These are phyloP conservation scores for Lactarius deliciosus DNA, from an alignment of 768 basidiomycete genomes.

Conservation along the genomic window DNA sequence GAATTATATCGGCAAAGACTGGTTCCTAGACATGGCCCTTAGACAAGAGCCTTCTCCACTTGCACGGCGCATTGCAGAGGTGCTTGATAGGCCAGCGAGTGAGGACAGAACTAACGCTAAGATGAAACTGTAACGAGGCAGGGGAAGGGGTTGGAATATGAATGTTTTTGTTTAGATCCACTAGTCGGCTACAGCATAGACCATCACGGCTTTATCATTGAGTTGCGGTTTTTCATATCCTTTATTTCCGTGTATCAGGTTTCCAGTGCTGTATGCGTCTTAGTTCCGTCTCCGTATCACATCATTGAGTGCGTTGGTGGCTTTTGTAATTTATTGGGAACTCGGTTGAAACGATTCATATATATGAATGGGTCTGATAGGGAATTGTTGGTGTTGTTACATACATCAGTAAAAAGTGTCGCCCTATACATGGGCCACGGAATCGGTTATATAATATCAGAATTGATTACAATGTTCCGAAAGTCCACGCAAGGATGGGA, in stretches of 20 bases:
- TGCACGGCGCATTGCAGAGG: conserved; percentile 47
- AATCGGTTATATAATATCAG: no score
- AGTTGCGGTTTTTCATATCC: conserved; percentile 15
- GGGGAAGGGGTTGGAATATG: background rate
- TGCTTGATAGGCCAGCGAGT: conserved; percentile 33
- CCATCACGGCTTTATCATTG: background rate
- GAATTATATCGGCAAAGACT: conserved; percentile 93
- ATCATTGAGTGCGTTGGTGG: no score
- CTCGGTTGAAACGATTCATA: no score
- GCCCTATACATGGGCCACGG: no score
- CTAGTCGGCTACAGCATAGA: background rate
- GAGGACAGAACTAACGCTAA: background rate
- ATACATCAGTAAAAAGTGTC: no score
- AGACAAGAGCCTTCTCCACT: conserved; percentile 54
- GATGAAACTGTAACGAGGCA: background rate
- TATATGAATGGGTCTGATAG: background rate
- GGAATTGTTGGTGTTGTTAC: conserved; percentile 26
- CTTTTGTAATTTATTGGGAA: no score
- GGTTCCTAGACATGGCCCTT: conserved; percentile 78
- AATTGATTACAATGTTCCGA: no score
- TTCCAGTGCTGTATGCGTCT: conserved; percentile 17
- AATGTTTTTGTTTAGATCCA: background rate
- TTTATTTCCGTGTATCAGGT: conserved; percentile 28
- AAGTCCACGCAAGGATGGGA: no score
- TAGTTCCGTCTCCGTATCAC: no score